phyloP scores from a whole-genome alignment of 2,329 filamentous ascomycete species.

The Fusarium sp. region DNA sequence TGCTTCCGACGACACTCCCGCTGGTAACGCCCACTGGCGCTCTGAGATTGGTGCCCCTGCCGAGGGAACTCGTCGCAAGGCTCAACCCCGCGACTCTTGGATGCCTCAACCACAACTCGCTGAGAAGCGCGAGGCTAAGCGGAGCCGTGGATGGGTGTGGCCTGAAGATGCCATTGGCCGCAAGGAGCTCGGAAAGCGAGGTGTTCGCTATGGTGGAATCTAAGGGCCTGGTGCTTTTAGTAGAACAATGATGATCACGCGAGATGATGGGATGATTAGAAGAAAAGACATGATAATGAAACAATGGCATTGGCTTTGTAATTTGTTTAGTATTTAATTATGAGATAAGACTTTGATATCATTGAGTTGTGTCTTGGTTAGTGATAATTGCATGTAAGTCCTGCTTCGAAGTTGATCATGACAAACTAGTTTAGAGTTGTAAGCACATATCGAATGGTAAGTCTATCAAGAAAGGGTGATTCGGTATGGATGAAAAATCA shows the following conservation, averaged over 20 bases:
- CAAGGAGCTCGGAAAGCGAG: constrained; percentile 77
- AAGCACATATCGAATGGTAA: too few species aligned
- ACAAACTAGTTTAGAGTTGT: background rate
- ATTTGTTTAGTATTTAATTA: constrained; percentile 35
- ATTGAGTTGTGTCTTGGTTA: background rate
- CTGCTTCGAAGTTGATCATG: background rate
- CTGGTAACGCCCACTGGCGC: constrained; percentile 72
- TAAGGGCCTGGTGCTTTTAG: constrained; percentile 31
- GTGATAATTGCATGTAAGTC: background rate
- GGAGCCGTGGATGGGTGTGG: constrained; percentile 78
- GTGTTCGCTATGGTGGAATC: constrained; percentile 66
- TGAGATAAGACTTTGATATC: constrained; percentile 8
- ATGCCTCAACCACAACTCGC: constrained; percentile 79
- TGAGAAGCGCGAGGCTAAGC: constrained; percentile 82
- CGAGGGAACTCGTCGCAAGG: constrained; percentile 78
- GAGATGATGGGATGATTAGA: constrained; percentile 28
- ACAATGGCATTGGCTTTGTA: constrained; percentile 15
- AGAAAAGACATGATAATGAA: constrained; percentile 38
- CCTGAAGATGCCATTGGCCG: constrained; percentile 79
- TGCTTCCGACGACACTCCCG: constrained; percentile 67
- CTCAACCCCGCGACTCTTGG: constrained; percentile 77
- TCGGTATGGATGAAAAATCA: too few species aligned
- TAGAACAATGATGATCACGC: constrained; percentile 17
- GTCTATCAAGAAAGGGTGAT: too few species aligned
- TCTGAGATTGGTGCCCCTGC: constrained; percentile 81